Conservation (phyloP, 106 monocot genomes). For the Amphibolis antarctica region DNA sequence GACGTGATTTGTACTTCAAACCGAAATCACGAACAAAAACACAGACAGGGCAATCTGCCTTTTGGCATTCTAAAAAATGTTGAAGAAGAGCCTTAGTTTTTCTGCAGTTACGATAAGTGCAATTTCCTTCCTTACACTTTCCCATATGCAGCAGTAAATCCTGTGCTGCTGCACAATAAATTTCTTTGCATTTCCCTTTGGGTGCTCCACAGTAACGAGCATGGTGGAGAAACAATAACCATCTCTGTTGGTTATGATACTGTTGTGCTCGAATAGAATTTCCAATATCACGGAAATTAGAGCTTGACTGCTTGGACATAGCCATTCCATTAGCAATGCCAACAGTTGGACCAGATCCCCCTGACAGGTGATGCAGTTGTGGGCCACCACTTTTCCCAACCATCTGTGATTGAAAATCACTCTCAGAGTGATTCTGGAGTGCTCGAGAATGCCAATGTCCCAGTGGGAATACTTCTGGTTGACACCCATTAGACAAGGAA, state of each 20-base stretch:
- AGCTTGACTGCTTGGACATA: constrained; percentile 13
- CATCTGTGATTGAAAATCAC: constrained; percentile 38
- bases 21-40: constrained; percentile 39
- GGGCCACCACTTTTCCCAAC: constrained; percentile 37
- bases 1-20: constrained; percentile 20
- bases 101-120: constrained; percentile 44
- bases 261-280: constrained; percentile 17
- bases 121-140: constrained; percentile 37
- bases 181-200: constrained; percentile 51
- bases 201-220: constrained; percentile 49
- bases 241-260: constrained; percentile 52
- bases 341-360: constrained; percentile 13
- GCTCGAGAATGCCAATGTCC: constrained; percentile 34
- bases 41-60: constrained; percentile 68
- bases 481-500: constrained; percentile 34
- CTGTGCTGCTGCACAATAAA: constrained; percentile 44
- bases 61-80: constrained; percentile 42
- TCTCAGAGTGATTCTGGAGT: too few species aligned
- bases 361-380: constrained; percentile 24
- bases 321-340: constrained; percentile 10
- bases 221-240: constrained; percentile 73
- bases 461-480: constrained; percentile 30
- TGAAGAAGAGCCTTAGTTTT: constrained; percentile 33
- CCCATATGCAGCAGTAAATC: constrained; percentile 51
- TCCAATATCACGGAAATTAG: constrained; percentile 8